A percentile compares a stretch with the other conserved stretches of the same genome.
Conservation (phyloP, 257 asterid species). For the Linaria vulgaris region DNA sequence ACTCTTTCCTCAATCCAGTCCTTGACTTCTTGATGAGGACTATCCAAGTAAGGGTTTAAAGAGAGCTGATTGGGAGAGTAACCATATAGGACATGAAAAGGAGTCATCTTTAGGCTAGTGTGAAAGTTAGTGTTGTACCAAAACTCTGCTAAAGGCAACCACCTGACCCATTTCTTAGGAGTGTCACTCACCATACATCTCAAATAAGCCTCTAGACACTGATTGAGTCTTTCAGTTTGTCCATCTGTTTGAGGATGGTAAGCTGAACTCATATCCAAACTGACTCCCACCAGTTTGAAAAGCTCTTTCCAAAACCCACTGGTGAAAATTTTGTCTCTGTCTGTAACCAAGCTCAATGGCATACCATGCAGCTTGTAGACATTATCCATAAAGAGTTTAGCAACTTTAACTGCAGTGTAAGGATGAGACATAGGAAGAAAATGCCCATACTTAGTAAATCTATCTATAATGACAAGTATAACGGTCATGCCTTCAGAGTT, state of each 20-base stretch:
- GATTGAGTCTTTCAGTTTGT: no score
- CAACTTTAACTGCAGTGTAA: neutral
- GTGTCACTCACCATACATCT: neutral
- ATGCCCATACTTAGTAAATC: no score
- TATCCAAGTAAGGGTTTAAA: neutral
- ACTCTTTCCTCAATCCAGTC: no score
- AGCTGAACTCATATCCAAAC: no score
- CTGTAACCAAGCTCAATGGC: neutral
- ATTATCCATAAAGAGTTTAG: neutral
- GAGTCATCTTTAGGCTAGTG: no score
- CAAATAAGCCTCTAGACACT: no score
- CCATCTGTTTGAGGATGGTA: no score
- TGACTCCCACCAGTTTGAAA: no score
- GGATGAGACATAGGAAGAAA: constrained; percentile 2
- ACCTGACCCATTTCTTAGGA: neutral
- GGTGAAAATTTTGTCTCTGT: neutral
- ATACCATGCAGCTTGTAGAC: neutral
- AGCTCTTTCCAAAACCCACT: no score
- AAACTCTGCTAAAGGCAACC: neutral
- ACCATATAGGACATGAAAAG: neutral
- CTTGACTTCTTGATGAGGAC: no score
- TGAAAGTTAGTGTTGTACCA: neutral
- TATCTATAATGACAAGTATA: constrained; percentile 5
- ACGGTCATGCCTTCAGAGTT: neutral
- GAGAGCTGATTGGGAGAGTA: neutral